Base-by-base conservation (phyloP, 257 asterid species). In the Cinchona pubescens region DNA sequence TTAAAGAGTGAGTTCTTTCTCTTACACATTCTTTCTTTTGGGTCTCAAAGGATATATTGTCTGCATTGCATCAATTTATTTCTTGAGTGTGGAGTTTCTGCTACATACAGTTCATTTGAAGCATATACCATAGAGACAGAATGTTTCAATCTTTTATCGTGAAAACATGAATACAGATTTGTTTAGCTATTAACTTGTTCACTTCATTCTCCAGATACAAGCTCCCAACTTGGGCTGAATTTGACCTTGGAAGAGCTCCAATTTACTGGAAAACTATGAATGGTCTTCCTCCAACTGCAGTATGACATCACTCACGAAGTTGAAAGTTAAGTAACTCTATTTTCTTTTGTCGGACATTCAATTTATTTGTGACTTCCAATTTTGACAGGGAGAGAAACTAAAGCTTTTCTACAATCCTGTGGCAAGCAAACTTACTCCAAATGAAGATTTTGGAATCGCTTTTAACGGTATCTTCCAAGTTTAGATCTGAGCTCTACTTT, bases 231-330 rank as follows among this genome's bases (percentile, higher is more conserved):
- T 93, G 97, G 97, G 97, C 98, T 71, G 84, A 87, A 67, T 93
- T 91, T 32, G 98, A 93, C 79, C 91, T 93, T 19, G 98, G 96
- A 82, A 78, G 82, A 84, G 90, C 96, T 75, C 96, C 98, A 4
- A 86, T 93, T 29, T 91, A 85, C 81, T 93, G 97, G 98, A 93
- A 93, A 83, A 93, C 97, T 5, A 85, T 84, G 91, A 91, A 93
- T 10, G 98, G 97, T 23, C 92, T 93, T 81, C 96, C 96, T 70
- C 98, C 98, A 7, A 81, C 89, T 13, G 81, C 98, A 23, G 97
- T 91, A 87, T 63, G 97, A 68, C 69, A 23, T 55, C 27, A 10
- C 29, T 21, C 67, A 43, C 59, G 51, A 18, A 23, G 77, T 10
- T 3, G 32, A 73, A 37, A 37, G 51, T 71, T 62, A n/a, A n/a